phyloP scores from a whole-genome alignment of 305 asterid species.

The Solanum hybrid region DNA sequence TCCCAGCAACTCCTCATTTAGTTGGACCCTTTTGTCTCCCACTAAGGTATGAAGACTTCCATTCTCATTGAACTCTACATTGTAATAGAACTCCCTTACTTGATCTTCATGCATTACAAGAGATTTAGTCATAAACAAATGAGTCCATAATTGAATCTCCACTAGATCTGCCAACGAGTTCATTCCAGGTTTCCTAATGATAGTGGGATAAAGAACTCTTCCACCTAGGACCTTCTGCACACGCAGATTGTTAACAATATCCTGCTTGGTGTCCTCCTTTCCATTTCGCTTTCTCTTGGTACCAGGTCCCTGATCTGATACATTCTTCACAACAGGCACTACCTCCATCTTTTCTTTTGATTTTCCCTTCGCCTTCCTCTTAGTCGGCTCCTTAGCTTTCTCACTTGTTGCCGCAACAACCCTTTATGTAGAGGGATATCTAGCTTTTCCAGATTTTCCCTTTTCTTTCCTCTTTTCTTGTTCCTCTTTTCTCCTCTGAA shows the following conservation, averaged over 20 bases:
- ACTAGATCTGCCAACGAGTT: neutral
- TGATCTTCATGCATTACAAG: neutral
- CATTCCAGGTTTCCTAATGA: neutral
- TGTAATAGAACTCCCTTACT: neutral
- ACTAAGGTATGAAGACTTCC: neutral
- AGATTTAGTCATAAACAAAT: neutral
- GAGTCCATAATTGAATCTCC: neutral
- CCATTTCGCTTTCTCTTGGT: neutral
- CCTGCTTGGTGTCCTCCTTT: neutral
- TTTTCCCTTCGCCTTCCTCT: neutral
- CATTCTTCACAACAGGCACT: neutral
- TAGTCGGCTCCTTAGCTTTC: neutral
- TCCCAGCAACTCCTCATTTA: neutral
- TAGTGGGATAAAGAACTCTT: neutral
- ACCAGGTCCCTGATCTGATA: neutral
- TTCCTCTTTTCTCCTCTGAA: rapidly evolving
- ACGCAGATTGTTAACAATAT: neutral
- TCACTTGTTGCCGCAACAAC: neutral
- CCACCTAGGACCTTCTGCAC: neutral
- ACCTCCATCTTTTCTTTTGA: neutral
- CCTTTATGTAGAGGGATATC: neutral
- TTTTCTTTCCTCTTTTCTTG: rapidly evolving
- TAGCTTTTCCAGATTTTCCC: too few relatives aligned
- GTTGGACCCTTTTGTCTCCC: neutral
- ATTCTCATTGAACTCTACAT: neutral